phyloP scores from a whole-genome alignment of 345 rosid genomes.

The Boechera retrofracta region DNA sequence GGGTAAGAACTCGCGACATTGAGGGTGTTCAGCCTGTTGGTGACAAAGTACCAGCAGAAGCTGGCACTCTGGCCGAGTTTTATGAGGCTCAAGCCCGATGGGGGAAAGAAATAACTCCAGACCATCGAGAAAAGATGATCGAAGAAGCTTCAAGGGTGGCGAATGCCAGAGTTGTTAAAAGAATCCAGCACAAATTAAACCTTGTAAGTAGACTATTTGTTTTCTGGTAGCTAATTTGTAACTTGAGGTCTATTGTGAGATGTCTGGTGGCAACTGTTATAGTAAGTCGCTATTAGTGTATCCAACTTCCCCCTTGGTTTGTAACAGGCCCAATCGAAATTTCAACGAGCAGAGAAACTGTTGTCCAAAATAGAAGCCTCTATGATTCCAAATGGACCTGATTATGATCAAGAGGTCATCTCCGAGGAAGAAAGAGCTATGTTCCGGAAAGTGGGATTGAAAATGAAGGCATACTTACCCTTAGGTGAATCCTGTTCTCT shows the following conservation, averaged over 20 bases:
- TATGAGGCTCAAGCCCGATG: constrained; percentile 95
- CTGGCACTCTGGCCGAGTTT: constrained; percentile 96
- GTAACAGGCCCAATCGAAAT: constrained; percentile 85
- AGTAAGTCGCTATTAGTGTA: background rate
- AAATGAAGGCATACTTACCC: constrained; percentile 94
- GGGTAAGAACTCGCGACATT: constrained; percentile 55
- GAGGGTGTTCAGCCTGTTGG: constrained; percentile 58
- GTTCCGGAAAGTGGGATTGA: constrained; percentile 93
- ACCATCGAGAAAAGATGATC: constrained; percentile 86
- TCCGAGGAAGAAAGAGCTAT: constrained; percentile 89
- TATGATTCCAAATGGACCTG: constrained; percentile 96
- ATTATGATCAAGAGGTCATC: constrained; percentile 95
- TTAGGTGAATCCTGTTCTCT: constrained; percentile 57
- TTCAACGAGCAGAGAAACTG: constrained; percentile 83
- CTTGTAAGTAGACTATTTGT: constrained; percentile 59
- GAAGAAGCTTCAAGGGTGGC: constrained; percentile 83
- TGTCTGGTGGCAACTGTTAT: constrained; percentile 12
- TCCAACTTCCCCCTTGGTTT: constrained; percentile 27
- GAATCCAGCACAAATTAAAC: constrained; percentile 78
- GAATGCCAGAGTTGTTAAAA: constrained; percentile 66
- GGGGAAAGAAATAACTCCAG: constrained; percentile 80
- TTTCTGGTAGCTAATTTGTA: constrained; percentile 8
- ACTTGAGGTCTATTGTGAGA: constrained; percentile 24
- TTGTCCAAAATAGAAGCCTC: constrained; percentile 89
- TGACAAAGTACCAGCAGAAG: constrained; percentile 63